Conservation (phyloP, 306 rosid species). For the Albizia julibrissin region DNA sequence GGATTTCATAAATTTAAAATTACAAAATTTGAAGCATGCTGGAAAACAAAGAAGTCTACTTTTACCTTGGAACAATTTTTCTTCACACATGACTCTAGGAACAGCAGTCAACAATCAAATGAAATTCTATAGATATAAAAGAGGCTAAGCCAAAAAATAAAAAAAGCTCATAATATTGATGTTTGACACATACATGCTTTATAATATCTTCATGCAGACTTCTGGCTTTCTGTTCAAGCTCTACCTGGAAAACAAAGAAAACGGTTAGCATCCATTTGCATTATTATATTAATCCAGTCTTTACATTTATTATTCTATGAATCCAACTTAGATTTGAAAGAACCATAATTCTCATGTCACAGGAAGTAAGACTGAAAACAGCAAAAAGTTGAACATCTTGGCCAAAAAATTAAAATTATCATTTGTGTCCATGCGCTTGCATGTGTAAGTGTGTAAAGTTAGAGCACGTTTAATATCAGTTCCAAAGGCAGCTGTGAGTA, state of each 20-base stretch:
- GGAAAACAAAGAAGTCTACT: conserved; percentile 8
- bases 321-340: conserved; percentile 11
- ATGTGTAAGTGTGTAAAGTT: not conserved
- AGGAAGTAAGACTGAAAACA: conserved; percentile 8
- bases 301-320: conserved; percentile 7
- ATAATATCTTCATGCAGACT: conserved; percentile 68
- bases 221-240: conserved; percentile 75
- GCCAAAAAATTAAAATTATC: not conserved
- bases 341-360: conserved; percentile 27
- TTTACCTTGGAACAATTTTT: conserved; percentile 16
- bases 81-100: not conserved
- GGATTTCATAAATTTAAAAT: not conserved
- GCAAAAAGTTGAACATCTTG: not conserved
- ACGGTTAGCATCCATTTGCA: conserved; percentile 24
- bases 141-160: conserved; percentile 10
- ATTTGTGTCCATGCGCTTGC: not conserved
- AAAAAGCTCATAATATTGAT: conserved; percentile 2
- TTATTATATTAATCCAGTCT: conserved; percentile 26
- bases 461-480: conserved; percentile 1
- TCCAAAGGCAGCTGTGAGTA: conserved; percentile 17
- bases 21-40: conserved; percentile 11
- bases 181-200: conserved; percentile 58
- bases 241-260: conserved; percentile 55
- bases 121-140: conserved; percentile 19
- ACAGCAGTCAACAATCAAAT: conserved; percentile 14